Conservation (phyloP, 2,329 filamentous ascomycete species). For the Akanthomyces muscarius region DNA sequence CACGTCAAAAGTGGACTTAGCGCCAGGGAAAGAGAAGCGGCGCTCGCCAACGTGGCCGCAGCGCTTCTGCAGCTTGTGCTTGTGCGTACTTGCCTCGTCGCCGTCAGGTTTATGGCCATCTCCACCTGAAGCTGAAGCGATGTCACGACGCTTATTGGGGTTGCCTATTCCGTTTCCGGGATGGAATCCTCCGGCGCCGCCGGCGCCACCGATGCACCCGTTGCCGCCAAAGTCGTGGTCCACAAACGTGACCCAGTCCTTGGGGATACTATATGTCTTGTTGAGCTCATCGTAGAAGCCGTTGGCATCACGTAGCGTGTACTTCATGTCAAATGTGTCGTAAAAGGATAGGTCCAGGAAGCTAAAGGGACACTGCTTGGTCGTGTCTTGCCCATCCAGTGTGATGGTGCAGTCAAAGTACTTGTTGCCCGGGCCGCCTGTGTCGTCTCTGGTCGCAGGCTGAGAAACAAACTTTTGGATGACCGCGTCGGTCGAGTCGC, state of each 20-base stretch:
- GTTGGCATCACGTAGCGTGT: background rate
- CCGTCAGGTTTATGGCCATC: background rate
- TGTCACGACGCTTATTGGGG: background rate
- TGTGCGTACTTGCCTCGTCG: background rate
- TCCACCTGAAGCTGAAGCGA: background rate
- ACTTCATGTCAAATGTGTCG: background rate
- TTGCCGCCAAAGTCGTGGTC: too few species aligned
- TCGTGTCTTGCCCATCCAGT: background rate
- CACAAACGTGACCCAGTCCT: background rate
- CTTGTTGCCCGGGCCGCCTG: background rate
- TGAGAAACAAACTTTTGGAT: too few species aligned
- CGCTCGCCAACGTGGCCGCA: background rate
- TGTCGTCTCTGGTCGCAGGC: too few species aligned
- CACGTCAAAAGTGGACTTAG: conserved; percentile 1
- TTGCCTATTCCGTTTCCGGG: too few species aligned
- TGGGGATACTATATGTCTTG: background rate
- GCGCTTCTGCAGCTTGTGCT: background rate
- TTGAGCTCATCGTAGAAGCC: conserved; percentile 3
- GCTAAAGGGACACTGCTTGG: conserved; percentile 4
- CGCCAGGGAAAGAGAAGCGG: conserved; percentile 2
- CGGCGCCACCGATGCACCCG: too few species aligned
- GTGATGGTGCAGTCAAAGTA: conserved; percentile 9
- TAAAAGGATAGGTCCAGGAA: background rate
- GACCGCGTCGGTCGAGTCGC: too few species aligned
- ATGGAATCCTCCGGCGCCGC: too few species aligned